Base-by-base conservation (phyloP, 176 grass and related monocot species). In the Eragrostis curvula region DNA sequence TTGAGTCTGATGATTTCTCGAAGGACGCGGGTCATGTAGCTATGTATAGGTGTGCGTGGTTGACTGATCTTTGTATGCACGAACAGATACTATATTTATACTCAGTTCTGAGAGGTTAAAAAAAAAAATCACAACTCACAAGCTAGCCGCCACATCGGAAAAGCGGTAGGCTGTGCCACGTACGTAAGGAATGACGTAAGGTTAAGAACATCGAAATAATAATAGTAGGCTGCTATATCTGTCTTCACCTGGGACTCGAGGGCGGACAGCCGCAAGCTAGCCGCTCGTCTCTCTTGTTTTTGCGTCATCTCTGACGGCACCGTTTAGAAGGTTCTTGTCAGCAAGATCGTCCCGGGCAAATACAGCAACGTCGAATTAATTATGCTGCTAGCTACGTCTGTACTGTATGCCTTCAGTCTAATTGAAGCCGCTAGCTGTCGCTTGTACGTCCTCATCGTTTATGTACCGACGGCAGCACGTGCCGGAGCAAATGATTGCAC, bases 221-320 rank as follows among this genome's bases (percentile, higher is more conserved):
- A n/a, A n/a, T n/a, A n/a, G n/a, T 52, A 52, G 16, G 15, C 16
- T 52, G 14, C 50, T 52, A 6, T 36, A 17, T 18, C 15, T 18
- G 12, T 52, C 2, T 15, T 15, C 12, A 52, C 0, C 50, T 52
- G 47, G 3, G 12, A 15, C 12, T 11, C 9, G 45, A 47, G 9
- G 13, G 10, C 46, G 46, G 49, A 51, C 49, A 51, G 17, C 14
- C 49, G 49, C 49, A 51, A 43, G 8, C 42, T 8, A 43, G 6
- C 6, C 42, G 42, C 8, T 4, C 42, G 53, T 3, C 6, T 21
- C 20, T 4, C 6, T 56, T 23, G 55, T 57, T 59, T 24, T 12
- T 12, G n/a, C 56, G 56, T 59, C 56, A 59, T n/a, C 56, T 25
- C 56, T 59, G 56, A 59, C 56, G 56, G 56, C 56, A 59, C 56